Conservation (phyloP, 208 protist genomes). For the Trypanosoma conorhini region DNA sequence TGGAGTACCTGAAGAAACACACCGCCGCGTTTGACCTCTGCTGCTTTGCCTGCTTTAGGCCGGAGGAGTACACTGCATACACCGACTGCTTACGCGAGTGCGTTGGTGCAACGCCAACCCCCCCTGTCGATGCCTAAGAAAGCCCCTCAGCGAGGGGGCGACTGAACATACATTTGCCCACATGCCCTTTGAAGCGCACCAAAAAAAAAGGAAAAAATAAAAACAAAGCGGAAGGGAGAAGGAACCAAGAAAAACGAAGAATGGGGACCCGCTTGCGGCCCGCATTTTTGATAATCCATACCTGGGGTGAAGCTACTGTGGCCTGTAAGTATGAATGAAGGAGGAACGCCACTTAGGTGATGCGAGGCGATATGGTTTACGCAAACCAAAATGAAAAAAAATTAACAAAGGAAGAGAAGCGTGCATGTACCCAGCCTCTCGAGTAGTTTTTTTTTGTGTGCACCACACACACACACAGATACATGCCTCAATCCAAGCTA, state of each 20-base stretch:
- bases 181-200: neutral
- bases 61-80: constrained; percentile 33
- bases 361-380: neutral
- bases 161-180: neutral
- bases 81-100: constrained; percentile 16
- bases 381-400: neutral
- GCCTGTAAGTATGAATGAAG: neutral
- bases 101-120: neutral
- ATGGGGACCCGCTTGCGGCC: neutral
- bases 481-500: neutral
- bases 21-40: constrained; percentile 35
- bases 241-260: neutral
- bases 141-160: no score
- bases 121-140: neutral
- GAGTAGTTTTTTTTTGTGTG: neutral
- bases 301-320: neutral
- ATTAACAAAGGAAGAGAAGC: no score
- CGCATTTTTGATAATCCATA: neutral
- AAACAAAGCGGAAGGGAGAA: constrained; percentile 6
- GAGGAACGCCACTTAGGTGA: neutral
- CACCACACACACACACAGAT: neutral
- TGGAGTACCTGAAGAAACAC: constrained; percentile 39
- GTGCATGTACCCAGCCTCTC: neutral
- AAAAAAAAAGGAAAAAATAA: constrained; percentile 1
- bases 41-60: constrained; percentile 63